phyloP scores from a whole-genome alignment of 192 early-diverging fungal species.

The Coemansia asiatica region DNA sequence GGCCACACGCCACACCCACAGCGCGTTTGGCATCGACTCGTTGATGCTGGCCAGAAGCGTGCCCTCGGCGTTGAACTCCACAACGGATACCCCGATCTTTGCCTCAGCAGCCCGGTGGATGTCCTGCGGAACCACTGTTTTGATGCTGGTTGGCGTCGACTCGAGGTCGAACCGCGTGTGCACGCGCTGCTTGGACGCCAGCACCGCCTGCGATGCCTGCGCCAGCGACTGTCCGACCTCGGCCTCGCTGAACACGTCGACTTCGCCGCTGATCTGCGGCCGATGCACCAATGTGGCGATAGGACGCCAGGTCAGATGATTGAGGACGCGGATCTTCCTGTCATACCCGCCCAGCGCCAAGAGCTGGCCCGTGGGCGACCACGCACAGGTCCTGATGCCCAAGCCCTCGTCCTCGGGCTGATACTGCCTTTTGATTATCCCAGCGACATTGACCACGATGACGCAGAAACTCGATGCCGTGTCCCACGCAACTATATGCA shows the following conservation, averaged over 20 bases:
- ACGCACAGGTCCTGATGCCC: slow-evolving; percentile 32
- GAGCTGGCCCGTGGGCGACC: slow-evolving; percentile 44
- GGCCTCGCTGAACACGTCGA: slow-evolving; percentile 42
- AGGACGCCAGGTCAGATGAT: slow-evolving; percentile 50
- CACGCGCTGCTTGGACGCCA: slow-evolving; percentile 9
- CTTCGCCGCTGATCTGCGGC: not conserved
- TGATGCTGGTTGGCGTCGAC: slow-evolving; percentile 16
- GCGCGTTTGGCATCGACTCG: slow-evolving; percentile 33
- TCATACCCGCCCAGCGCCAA: slow-evolving; percentile 44
- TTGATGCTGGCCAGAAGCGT: slow-evolving; percentile 22
- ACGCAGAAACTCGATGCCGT: slow-evolving; percentile 18
- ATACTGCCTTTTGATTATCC: slow-evolving; percentile 31
- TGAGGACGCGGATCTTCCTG: slow-evolving; percentile 31
- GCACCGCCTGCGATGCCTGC: slow-evolving; percentile 12
- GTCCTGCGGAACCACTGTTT: slow-evolving; percentile 15
- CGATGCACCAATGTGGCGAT: slow-evolving; percentile 31
- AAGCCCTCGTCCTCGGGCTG: slow-evolving; percentile 17
- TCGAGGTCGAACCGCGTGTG: slow-evolving; percentile 35
- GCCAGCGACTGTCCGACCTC: slow-evolving; percentile 29
- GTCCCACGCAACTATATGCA: slow-evolving; percentile 45
- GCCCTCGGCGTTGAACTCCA: slow-evolving; percentile 40
- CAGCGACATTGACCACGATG: slow-evolving; percentile 31
- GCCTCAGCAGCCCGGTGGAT: slow-evolving; percentile 21
- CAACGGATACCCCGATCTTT: not conserved
- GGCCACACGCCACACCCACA: slow-evolving; percentile 47